These are phyloP conservation scores for Kalaharituber pfeilii DNA, from an alignment of 2,329 filamentous ascomycete genomes.

Conservation along the genomic window DNA sequence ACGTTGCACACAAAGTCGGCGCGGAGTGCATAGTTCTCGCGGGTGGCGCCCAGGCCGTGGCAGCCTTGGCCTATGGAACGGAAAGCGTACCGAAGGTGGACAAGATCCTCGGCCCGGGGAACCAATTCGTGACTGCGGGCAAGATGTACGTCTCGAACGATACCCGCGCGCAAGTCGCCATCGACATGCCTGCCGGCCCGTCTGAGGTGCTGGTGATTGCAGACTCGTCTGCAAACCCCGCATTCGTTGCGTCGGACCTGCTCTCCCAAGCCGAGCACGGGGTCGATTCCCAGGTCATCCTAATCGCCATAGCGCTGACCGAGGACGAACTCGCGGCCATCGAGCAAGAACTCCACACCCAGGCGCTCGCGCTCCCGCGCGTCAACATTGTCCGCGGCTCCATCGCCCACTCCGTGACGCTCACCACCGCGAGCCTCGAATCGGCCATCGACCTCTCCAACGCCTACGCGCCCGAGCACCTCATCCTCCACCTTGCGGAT, in stretches of 20 bases:
- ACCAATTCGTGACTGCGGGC: constrained; percentile 94
- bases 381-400: constrained; percentile 85
- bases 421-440: constrained; percentile 51
- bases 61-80: constrained; percentile 93
- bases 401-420: constrained; percentile 80
- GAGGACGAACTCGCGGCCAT: constrained; percentile 62
- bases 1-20: constrained; percentile 89
- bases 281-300: constrained; percentile 83
- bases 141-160: constrained; percentile 99
- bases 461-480: constrained; percentile 84
- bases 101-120: constrained; percentile 94
- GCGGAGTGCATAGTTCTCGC: constrained; percentile 92
- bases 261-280: constrained; percentile 94
- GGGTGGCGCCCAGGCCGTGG: constrained; percentile 86
- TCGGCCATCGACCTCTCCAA: constrained; percentile 76
- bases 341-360: constrained; percentile 74
- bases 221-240: constrained; percentile 71
- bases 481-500: constrained; percentile 76
- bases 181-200: constrained; percentile 95
- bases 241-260: constrained; percentile 87
- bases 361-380: constrained; percentile 71
- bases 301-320: constrained; percentile 65
- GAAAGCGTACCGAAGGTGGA: constrained; percentile 90
- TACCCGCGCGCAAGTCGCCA: constrained; percentile 83
- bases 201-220: constrained; percentile 95